phyloP scores from a whole-genome alignment of 2,329 filamentous ascomycete genomes.

The Coniochaeta pulveracea region DNA sequence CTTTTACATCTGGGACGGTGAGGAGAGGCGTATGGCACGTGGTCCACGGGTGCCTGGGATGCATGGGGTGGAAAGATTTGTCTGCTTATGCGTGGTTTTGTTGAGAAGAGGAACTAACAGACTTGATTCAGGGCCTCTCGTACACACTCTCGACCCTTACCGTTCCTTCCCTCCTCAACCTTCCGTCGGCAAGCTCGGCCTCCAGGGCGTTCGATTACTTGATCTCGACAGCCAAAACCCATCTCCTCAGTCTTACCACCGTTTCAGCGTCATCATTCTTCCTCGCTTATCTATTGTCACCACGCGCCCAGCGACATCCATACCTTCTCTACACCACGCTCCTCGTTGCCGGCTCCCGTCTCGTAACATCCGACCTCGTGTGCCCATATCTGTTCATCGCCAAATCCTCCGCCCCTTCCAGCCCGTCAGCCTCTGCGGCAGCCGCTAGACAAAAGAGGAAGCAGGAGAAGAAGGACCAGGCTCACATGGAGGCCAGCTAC shows the following conservation, averaged over 20 bases:
- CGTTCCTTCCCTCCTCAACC: slow-evolving; percentile 68
- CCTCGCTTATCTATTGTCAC: slow-evolving; percentile 68
- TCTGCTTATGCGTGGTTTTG: too few species aligned
- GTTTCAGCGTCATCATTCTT: slow-evolving; percentile 62
- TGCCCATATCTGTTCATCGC: slow-evolving; percentile 28
- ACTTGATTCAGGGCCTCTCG: slow-evolving; percentile 81
- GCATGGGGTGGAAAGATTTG: too few species aligned
- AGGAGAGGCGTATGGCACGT: too few species aligned
- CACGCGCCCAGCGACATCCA: slow-evolving; percentile 65
- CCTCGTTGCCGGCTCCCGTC: slow-evolving; percentile 51
- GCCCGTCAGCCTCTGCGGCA: slow-evolving; percentile 10
- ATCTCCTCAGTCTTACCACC: slow-evolving; percentile 55
- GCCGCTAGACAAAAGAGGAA: slow-evolving; percentile 9
- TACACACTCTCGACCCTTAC: slow-evolving; percentile 71
- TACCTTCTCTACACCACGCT: slow-evolving; percentile 81
- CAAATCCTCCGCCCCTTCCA: slow-evolving; percentile 6
- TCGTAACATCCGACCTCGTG: slow-evolving; percentile 36
- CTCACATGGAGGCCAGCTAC: slow-evolving; percentile 59
- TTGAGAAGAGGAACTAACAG: too few species aligned
- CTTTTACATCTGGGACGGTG: too few species aligned
- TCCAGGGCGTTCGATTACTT: slow-evolving; percentile 61
- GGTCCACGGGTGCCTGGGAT: too few species aligned
- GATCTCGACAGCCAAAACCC: slow-evolving; percentile 48
- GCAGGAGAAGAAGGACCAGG: slow-evolving; percentile 16
- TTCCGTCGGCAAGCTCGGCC: slow-evolving; percentile 64